Evolutionary conservation across 2,329 filamentous ascomycete species (phyloP).

Genomic region (Fusarium lateritium): DNA sequence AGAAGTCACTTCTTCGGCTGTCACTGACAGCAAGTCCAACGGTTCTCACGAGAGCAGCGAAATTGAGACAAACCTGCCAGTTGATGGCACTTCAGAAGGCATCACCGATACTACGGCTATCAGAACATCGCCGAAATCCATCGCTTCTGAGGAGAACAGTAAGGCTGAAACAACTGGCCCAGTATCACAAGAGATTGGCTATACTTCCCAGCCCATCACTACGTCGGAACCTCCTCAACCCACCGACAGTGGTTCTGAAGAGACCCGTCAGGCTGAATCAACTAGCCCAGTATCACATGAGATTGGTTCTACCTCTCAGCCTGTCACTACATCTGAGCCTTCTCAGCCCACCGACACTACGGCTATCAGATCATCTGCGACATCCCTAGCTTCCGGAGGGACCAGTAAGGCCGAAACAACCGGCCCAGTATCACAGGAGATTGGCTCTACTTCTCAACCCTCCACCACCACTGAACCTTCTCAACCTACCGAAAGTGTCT

Average conservation of each 20-base stretch:
- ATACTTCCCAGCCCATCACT: accelerated
- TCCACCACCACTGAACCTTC: neutral
- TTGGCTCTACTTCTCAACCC: neutral
- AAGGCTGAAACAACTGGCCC: too few species aligned
- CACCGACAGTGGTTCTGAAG: too few species aligned
- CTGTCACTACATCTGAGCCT: neutral
- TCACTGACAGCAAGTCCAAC: too few species aligned
- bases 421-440: too few species aligned
- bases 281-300: neutral
- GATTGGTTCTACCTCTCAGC: neutral
- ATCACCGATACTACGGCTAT: neutral
- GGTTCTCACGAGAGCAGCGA: too few species aligned
- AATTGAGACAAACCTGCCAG: too few species aligned
- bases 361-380: neutral
- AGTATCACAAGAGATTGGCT: too few species aligned
- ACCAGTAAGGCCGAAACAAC: neutral
- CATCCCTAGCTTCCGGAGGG: too few species aligned
- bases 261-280: neutral
- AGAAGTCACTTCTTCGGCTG: too few species aligned
- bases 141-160: too few species aligned
- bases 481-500: neutral
- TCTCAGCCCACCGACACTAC: neutral
- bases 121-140: neutral
- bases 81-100: neutral
- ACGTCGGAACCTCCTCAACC: neutral